Evolutionary conservation across 257 asterid species (phyloP), one percentile per base, ranked within the genome.

Genomic region (Thymus quinquecostatus): DNA sequence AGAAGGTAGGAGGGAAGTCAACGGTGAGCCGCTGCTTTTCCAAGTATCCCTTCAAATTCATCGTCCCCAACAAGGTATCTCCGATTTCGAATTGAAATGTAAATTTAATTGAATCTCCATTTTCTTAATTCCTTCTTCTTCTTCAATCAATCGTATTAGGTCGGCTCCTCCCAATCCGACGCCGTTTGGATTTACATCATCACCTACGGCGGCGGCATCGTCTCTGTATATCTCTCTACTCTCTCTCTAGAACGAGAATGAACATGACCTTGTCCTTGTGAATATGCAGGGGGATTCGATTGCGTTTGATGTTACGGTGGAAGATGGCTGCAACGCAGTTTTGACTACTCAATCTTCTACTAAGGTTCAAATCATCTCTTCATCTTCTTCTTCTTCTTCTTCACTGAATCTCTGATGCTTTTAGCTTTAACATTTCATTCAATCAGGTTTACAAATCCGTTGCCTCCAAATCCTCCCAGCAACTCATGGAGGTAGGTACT

Each of bases 341-440:
- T 81, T 95, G 79, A 89, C 99, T 44, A 95, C 99, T 67, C 99
- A 95, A 81, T 96, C 99, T 62, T 95, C 99, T 21, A 95, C 98
- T 28, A 95, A 95, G 98, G 97, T 93, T 57, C 66, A 1, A 51
- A 51, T n/a, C 56, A 50, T 0, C 21, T 58, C 76, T 79, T 14
- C 40, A 47, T 34, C 10, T 51, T 59, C 29, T 1, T 33, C 28
- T 59, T 69, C 11, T 44, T 58, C 11, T 10, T 2, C 1, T 2
- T 43, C 8, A 6, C 48, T 43, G 4, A 21, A 13, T 13, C 33
- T 69, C 0, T 38, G 41, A 1, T 49, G 29, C 14, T 45, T 57
- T 27, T 36, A 36, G 5, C 48, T 2, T 43, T 3, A 54, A n/a
- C 9, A 41, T 28, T 56, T 30, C 1, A 70, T 59, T 51, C 44